Percentiles rank a stretch among this genome's conserved stretches.
These are phyloP conservation scores for Leccinum barrowsii DNA, from an alignment of 768 basidiomycete species.

Conservation along the genomic window DNA sequence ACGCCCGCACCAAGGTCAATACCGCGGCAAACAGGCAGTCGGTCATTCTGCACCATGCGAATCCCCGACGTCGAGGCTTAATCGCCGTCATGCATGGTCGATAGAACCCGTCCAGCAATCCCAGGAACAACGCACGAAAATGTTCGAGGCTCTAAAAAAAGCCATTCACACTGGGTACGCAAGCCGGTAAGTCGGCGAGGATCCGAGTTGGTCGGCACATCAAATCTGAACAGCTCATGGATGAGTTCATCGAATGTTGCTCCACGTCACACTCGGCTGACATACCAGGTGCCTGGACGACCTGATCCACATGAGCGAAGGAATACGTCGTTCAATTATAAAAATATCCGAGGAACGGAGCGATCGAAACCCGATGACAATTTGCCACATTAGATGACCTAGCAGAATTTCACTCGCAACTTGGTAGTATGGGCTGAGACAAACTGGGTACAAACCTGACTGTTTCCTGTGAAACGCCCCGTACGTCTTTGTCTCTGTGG, in stretches of 20 bases:
- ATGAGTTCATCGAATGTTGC: neutral
- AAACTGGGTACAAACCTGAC: slow-evolving; percentile 12
- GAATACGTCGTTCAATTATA: slow-evolving; percentile 1
- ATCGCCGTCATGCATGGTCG: slow-evolving; percentile 19
- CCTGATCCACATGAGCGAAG: slow-evolving; percentile 23
- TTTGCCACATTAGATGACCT: neutral
- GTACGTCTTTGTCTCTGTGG: neutral
- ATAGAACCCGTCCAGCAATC: slow-evolving; percentile 3
- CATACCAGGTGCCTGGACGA: slow-evolving; percentile 9
- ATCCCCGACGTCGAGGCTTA: slow-evolving; percentile 22
- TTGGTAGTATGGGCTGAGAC: slow-evolving; percentile 6
- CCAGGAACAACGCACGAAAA: slow-evolving; percentile 8
- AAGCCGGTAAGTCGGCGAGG: slow-evolving; percentile 6
- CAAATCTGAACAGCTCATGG: neutral
- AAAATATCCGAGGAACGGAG: neutral
- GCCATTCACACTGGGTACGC: neutral
- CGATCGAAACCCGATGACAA: slow-evolving; percentile 4
- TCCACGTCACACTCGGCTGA: neutral
- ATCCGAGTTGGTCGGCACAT: slow-evolving; percentile 1
- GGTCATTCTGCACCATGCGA: slow-evolving; percentile 14
- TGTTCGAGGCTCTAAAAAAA: slow-evolving; percentile 7
- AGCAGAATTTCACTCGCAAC: neutral
- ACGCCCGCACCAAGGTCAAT: slow-evolving; percentile 7
- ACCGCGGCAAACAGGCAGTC: slow-evolving; percentile 14
- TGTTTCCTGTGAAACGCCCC: neutral